Evolutionary conservation across 176 grass and related monocot species (phyloP).

Genomic region (Panicum miliaceum): DNA sequence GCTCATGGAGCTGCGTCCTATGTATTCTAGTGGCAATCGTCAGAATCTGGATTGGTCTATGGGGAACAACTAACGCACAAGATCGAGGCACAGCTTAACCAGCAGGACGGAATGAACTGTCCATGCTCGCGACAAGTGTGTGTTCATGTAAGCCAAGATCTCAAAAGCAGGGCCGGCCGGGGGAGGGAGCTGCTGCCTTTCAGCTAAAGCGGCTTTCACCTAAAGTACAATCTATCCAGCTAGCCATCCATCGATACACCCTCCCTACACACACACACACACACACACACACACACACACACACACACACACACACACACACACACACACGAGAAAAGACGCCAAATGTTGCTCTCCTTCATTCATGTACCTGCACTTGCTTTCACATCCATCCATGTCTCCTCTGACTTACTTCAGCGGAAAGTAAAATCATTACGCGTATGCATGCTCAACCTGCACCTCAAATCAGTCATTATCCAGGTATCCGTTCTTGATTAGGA

Average conservation of each 20-base stretch:
- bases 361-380: conserved; percentile 56
- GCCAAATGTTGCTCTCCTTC: conserved; percentile 57
- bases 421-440: conserved; percentile 62
- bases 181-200: conserved; percentile 43
- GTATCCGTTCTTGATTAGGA: neutral
- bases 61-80: conserved; percentile 5
- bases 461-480: conserved; percentile 5
- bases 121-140: conserved; percentile 38
- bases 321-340: conserved; percentile 48
- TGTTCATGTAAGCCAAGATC: conserved; percentile 54
- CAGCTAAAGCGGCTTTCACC: conserved; percentile 60
- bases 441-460: conserved; percentile 36
- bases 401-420: conserved; percentile 52
- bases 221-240: conserved; percentile 58
- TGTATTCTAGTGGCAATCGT: neutral
- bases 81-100: conserved; percentile 17
- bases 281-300: conserved; percentile 38
- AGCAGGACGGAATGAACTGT: conserved; percentile 3
- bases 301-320: conserved; percentile 33
- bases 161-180: conserved; percentile 48
- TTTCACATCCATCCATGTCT: conserved; percentile 61
- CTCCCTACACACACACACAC: conserved; percentile 17
- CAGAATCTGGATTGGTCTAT: conserved; percentile 7
- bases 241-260: conserved; percentile 36
- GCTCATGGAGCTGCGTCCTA: neutral